Percentiles rank a stretch among this genome's conserved stretches.
Conservation (phyloP, 2,329 filamentous ascomycete genomes). For the Thelonectria rubi region DNA sequence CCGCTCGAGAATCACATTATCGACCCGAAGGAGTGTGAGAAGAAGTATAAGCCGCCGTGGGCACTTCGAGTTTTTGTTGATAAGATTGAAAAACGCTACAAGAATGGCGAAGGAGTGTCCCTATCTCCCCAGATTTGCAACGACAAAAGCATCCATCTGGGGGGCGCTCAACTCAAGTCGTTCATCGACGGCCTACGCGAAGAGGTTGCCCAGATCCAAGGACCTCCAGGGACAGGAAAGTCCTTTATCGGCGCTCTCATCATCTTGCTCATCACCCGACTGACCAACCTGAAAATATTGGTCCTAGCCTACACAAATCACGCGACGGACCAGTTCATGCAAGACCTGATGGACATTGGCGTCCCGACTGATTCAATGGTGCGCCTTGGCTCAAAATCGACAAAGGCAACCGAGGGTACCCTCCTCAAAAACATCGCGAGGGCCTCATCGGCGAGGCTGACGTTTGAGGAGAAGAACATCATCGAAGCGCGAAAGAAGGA, state of each 20-base stretch:
- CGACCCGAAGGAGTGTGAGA: slow-evolving; percentile 27
- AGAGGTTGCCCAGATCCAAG: slow-evolving; percentile 71
- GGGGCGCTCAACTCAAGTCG: slow-evolving; percentile 62
- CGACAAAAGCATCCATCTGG: slow-evolving; percentile 33
- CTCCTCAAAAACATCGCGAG: slow-evolving; percentile 54
- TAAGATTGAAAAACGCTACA: background rate
- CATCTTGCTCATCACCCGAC: slow-evolving; percentile 62
- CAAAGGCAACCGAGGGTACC: slow-evolving; percentile 56
- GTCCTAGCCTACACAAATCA: slow-evolving; percentile 76
- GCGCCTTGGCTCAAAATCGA: slow-evolving; percentile 70
- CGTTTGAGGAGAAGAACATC: slow-evolving; percentile 39
- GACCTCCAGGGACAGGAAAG: slow-evolving; percentile 80
- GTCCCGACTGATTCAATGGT: slow-evolving; percentile 62
- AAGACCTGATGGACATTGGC: slow-evolving; percentile 69
- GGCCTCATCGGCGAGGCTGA: slow-evolving; percentile 42
- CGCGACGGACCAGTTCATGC: slow-evolving; percentile 71
- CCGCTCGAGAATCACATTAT: slow-evolving; percentile 66
- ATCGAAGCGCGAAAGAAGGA: slow-evolving; percentile 52
- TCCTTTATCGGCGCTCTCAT: slow-evolving; percentile 75
- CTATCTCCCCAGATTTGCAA: slow-evolving; percentile 23
- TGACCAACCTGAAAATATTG: slow-evolving; percentile 62
- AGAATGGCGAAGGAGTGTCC: background rate
- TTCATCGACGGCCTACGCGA: slow-evolving; percentile 63
- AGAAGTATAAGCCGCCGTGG: slow-evolving; percentile 20
- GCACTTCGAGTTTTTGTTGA: slow-evolving; percentile 15